Evolutionary conservation across 2,329 filamentous ascomycete species (phyloP).

Genomic region (Microdochium nivale): DNA sequence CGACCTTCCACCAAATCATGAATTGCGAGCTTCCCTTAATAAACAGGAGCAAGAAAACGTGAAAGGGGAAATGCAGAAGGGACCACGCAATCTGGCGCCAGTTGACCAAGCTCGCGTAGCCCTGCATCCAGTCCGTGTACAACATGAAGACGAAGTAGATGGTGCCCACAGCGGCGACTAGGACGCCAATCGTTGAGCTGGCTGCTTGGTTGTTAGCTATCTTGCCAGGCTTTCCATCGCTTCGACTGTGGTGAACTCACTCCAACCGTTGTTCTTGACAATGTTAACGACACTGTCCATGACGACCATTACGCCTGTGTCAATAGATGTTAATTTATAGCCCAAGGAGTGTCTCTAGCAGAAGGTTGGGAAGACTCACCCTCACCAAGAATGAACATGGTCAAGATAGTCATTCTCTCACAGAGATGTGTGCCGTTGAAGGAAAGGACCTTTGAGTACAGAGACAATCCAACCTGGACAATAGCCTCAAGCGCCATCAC

Average conservation of each 20-base stretch:
- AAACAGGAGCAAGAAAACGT: conserved; percentile 51
- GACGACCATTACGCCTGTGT: not conserved
- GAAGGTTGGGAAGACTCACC: conserved; percentile 19
- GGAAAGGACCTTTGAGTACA: conserved; percentile 43
- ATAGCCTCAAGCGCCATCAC: conserved; percentile 43
- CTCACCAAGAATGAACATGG: conserved; percentile 58
- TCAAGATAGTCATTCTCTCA: conserved; percentile 54
- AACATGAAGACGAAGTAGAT: conserved; percentile 33
- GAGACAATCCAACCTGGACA: conserved; percentile 41
- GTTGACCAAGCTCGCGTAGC: conserved; percentile 41
- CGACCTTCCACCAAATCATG: conserved; percentile 29
- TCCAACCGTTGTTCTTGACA: conserved; percentile 29
- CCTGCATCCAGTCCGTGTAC: conserved; percentile 52
- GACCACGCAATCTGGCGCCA: conserved; percentile 50
- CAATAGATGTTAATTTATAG: not conserved
- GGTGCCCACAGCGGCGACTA: conserved; percentile 25
- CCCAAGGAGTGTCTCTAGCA: not conserved
- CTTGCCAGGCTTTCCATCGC: not conserved
- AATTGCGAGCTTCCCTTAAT: conserved; percentile 53
- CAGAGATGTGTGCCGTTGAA: conserved; percentile 56
- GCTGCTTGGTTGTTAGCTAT: conserved; percentile 11
- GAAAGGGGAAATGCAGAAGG: conserved; percentile 51
- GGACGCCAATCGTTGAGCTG: conserved; percentile 25
- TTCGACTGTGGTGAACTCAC: conserved; percentile 13
- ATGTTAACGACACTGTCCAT: conserved; percentile 38